Evolutionary conservation across 176 grass and related monocot genomes (phyloP).

Genomic region (Melocanna baccifera): DNA sequence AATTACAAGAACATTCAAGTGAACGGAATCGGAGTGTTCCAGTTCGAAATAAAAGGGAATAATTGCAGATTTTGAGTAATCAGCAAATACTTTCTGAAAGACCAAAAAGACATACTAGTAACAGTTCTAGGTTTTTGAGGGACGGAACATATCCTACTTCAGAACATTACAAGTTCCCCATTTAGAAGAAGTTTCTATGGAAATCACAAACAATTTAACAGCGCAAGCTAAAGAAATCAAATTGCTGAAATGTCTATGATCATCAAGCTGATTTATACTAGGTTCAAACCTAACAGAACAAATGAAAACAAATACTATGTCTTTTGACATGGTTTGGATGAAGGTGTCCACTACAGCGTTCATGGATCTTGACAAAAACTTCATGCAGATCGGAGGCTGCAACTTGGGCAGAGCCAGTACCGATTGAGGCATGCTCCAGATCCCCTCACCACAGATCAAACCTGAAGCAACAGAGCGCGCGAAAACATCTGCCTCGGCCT

Average conservation of each 20-base stretch:
- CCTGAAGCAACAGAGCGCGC: constrained; percentile 12
- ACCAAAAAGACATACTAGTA: neutral
- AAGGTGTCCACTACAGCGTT: neutral
- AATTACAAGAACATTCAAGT: neutral
- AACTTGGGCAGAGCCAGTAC: neutral
- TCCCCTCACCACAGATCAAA: constrained; percentile 28
- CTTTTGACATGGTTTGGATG: neutral
- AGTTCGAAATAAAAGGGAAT: no score
- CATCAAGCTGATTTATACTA: neutral
- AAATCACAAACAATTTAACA: neutral
- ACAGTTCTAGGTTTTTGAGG: neutral
- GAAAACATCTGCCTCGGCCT: neutral
- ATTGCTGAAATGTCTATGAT: neutral
- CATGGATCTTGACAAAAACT: neutral
- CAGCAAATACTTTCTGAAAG: neutral
- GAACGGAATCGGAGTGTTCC: no score
- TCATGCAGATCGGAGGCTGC: constrained; percentile 31
- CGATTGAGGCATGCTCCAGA: neutral
- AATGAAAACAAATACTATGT: neutral
- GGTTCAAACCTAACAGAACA: neutral
- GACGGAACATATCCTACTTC: neutral
- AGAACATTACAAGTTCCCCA: neutral
- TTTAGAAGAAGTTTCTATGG: neutral
- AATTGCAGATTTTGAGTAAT: neutral
- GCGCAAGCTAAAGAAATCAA: neutral